Conservation (phyloP, 108 stramenopile species). For the Stephanodiscus minutulus region DNA sequence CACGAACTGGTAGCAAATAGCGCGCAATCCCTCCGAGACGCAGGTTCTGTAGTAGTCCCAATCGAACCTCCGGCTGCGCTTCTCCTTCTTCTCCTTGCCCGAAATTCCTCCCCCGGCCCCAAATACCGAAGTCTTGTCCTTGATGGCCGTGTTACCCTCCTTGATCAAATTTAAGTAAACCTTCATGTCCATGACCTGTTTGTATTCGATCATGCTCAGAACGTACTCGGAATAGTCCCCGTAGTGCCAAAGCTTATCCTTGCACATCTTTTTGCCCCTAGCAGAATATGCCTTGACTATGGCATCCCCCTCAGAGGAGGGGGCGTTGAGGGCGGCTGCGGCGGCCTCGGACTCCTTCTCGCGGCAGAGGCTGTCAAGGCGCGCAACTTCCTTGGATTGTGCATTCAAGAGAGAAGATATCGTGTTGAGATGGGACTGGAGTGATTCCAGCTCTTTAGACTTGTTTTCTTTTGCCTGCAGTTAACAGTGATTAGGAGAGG, state of each 20-base stretch:
- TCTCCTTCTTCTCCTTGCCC: conserved; percentile 42
- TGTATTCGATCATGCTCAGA: conserved; percentile 58
- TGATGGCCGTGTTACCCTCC: conserved; percentile 87
- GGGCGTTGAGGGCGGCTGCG: conserved; percentile 44
- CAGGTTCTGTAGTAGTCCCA: conserved; percentile 85
- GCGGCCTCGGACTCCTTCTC: conserved; percentile 35
- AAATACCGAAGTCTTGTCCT: conserved; percentile 47
- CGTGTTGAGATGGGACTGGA: conserved; percentile 63
- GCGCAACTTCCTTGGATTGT: conserved; percentile 71
- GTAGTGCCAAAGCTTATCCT: conserved; percentile 70
- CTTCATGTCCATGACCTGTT: conserved; percentile 76
- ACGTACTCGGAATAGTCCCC: conserved; percentile 67
- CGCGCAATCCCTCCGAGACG: conserved; percentile 76
- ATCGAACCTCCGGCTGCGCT: conserved; percentile 80
- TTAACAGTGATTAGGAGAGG: neutral
- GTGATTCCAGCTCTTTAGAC: conserved; percentile 53
- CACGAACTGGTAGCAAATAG: conserved; percentile 78
- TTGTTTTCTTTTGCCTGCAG: conserved; percentile 52
- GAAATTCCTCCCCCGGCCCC: conserved; percentile 15
- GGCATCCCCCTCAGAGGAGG: conserved; percentile 51
- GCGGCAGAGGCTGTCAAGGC: conserved; percentile 49
- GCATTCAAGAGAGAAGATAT: conserved; percentile 57
- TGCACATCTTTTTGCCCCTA: conserved; percentile 61
- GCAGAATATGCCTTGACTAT: conserved; percentile 8
- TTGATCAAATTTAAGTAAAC: conserved; percentile 76